A percentile compares a stretch with the other conserved stretches of the same genome.
These are phyloP conservation scores for Cyberlindnera euphorbiae DNA, from an alignment of 805 yeast genomes.

Conservation along the genomic window DNA sequence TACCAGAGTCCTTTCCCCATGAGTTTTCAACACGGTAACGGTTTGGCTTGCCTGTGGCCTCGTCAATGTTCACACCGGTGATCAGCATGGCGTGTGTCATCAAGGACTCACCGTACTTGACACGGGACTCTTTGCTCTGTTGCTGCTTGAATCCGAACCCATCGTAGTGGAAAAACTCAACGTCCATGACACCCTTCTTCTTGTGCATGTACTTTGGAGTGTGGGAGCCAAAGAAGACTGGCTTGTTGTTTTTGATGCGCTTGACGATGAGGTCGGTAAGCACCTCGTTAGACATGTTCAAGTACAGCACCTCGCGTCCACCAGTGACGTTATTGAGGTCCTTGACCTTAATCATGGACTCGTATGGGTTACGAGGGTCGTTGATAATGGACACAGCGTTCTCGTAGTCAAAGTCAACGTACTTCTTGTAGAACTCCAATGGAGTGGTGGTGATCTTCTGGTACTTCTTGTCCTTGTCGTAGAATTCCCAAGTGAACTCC, in stretches of 20 bases:
- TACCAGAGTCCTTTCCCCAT: slow-evolving; percentile 68
- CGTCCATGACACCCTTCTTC: slow-evolving; percentile 65
- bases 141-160: slow-evolving; percentile 50
- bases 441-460: slow-evolving; percentile 56
- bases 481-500: slow-evolving; percentile 67
- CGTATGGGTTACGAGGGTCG: slow-evolving; percentile 75
- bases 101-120: slow-evolving; percentile 61
- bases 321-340: slow-evolving; percentile 69
- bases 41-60: slow-evolving; percentile 45
- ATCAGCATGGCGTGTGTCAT: slow-evolving; percentile 93
- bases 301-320: slow-evolving; percentile 65
- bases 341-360: slow-evolving; percentile 62
- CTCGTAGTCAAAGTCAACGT: slow-evolving; percentile 47
- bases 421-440: slow-evolving; percentile 49
- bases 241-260: slow-evolving; percentile 66
- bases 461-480: slow-evolving; percentile 60
- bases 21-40: slow-evolving; percentile 75
- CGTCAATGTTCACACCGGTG: slow-evolving; percentile 75
- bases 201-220: slow-evolving; percentile 73
- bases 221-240: slow-evolving; percentile 86
- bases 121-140: slow-evolving; percentile 61
- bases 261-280: slow-evolving; percentile 59
- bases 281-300: slow-evolving; percentile 57
- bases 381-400: slow-evolving; percentile 63
- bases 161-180: slow-evolving; percentile 61